These are phyloP conservation scores for Claviceps arundinis DNA, from an alignment of 2,329 filamentous ascomycete species.

Conservation along the genomic window DNA sequence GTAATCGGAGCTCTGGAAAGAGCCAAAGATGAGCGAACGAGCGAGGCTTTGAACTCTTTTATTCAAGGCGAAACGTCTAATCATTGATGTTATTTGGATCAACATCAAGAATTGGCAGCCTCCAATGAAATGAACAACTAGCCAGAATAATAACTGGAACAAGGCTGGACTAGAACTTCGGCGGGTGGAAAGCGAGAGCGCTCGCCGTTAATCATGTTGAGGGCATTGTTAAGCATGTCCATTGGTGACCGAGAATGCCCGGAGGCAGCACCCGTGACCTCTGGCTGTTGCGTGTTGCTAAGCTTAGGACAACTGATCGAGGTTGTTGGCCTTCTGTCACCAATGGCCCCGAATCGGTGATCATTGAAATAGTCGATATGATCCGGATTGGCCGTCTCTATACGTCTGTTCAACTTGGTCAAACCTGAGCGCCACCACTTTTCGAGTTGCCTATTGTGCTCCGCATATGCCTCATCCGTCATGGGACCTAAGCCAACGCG, in stretches of 20 bases:
- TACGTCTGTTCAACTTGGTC: not conserved
- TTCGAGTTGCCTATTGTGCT: constrained; percentile 2
- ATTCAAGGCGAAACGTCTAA: too few relatives aligned
- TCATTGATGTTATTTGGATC: too few relatives aligned
- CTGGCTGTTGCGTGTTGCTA: not conserved
- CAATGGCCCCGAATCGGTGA: constrained; percentile 1
- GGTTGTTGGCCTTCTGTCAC: not conserved
- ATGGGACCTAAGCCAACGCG: constrained; percentile 10
- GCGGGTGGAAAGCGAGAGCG: not conserved
- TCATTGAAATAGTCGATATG: not conserved
- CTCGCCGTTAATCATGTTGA: not conserved
- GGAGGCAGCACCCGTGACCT: not conserved
- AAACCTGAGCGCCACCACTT: constrained; percentile 7
- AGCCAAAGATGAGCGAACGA: too few relatives aligned
- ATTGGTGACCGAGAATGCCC: constrained; percentile 1
- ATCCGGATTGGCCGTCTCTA: not conserved
- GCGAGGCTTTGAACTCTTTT: too few relatives aligned
- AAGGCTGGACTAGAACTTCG: not conserved
- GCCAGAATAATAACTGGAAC: not conserved
- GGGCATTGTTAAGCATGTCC: not conserved
- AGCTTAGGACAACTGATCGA: not conserved
- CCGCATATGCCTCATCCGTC: constrained; percentile 12
- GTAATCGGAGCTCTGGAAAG: too few relatives aligned
- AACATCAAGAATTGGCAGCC: not conserved
- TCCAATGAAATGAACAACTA: not conserved